Evolutionary conservation across 106 monocot species (phyloP).

Genomic region (Allium fistulosum): DNA sequence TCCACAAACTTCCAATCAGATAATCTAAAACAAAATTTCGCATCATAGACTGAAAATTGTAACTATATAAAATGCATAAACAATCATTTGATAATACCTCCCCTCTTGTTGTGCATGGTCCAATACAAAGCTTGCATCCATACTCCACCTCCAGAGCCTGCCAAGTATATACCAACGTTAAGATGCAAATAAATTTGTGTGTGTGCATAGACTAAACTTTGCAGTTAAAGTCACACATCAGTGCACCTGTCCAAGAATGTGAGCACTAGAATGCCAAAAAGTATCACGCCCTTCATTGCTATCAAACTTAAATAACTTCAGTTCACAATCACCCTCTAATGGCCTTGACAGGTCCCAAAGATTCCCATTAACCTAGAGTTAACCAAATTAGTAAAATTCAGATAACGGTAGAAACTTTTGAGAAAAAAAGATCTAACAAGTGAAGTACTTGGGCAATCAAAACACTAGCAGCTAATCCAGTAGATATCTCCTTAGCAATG

Average conservation of each 20-base stretch:
- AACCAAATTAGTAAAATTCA: neutral
- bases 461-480: conserved; percentile 63
- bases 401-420: neutral
- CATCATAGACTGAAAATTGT: neutral
- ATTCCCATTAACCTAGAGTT: conserved; percentile 55
- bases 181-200: neutral
- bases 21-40: no score
- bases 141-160: conserved; percentile 86
- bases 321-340: conserved; percentile 70
- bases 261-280: conserved; percentile 99
- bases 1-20: no score
- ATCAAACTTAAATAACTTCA: conserved; percentile 86
- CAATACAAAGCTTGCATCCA: conserved; percentile 97
- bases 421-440: neutral
- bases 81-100: conserved; percentile 44
- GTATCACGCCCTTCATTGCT: conserved; percentile 89
- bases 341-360: conserved; percentile 98
- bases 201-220: neutral
- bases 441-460: conserved; percentile 72
- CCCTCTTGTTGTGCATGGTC: conserved; percentile 91
- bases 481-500: conserved; percentile 73
- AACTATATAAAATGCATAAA: neutral
- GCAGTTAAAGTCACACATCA: neutral
- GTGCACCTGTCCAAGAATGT: conserved; percentile 90
- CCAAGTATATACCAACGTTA: neutral